A percentile compares a stretch with the other conserved stretches of the same genome.
These are phyloP conservation scores for Taiozyma onychis DNA, from an alignment of 1,139 yeast species.

Conservation along the genomic window DNA sequence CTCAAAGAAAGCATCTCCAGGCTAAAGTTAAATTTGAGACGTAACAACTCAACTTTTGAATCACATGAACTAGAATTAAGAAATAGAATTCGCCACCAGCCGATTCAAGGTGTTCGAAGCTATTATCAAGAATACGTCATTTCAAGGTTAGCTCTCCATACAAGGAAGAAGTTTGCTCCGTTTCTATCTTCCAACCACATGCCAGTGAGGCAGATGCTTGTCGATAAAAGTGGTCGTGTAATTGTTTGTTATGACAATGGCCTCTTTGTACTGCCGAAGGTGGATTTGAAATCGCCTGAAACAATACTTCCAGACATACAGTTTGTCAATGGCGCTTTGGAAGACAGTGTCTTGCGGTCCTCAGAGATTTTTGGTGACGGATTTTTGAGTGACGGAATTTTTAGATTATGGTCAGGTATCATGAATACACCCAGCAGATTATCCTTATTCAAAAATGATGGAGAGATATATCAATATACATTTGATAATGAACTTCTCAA, in stretches of 20 bases:
- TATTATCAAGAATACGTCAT: not conserved
- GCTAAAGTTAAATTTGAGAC: not conserved
- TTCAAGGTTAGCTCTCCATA: not conserved
- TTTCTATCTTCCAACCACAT: not conserved
- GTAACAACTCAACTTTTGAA: not conserved
- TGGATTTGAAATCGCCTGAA: not conserved
- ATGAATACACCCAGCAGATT: conserved; percentile 17
- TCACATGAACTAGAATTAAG: not conserved
- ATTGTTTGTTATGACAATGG: not conserved
- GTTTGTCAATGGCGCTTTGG: not conserved
- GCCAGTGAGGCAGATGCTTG: not conserved
- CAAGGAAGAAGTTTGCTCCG: not conserved
- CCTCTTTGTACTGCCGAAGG: not conserved
- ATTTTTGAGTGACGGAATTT: not conserved
- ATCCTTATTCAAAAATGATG: conserved; percentile 5
- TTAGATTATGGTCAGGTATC: conserved; percentile 18
- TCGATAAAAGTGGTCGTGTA: not conserved
- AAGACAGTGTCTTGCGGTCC: not conserved
- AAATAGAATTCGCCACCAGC: not conserved
- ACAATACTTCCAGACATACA: not conserved
- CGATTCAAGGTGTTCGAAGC: not conserved
- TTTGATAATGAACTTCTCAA: conserved; percentile 5
- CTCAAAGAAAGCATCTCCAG: conserved; percentile 3
- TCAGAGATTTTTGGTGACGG: not conserved
- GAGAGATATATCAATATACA: conserved; percentile 1